phyloP scores from a whole-genome alignment of 106 monocot species.

The Platanthera zijinensis region DNA sequence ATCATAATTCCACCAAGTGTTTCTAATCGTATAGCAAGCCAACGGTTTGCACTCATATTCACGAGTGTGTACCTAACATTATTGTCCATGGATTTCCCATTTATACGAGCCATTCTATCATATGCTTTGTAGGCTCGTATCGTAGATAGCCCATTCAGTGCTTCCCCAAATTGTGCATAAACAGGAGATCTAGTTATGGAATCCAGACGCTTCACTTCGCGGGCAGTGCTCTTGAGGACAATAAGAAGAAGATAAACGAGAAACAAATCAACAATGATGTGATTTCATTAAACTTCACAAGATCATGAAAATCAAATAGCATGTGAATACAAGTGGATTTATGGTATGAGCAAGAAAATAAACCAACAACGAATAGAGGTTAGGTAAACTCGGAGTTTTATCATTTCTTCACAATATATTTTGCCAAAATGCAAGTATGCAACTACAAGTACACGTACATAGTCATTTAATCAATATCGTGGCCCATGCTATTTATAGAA shows the following conservation, averaged over 20 bases:
- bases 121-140: conserved; percentile 97
- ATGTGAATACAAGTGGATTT: neutral
- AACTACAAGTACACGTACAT: neutral
- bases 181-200: conserved; percentile 98
- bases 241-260: neutral
- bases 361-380: neutral
- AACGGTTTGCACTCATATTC: conserved; percentile 80
- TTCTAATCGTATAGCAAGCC: conserved; percentile 94
- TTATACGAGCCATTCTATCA: conserved; percentile 89
- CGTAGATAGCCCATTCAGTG: conserved; percentile 90
- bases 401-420: neutral
- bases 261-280: neutral
- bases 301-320: neutral
- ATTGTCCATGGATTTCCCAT: conserved; percentile 98
- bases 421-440: neutral
- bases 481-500: too few species aligned
- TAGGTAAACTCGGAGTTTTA: neutral
- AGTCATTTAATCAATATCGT: too few species aligned
- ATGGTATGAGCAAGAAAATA: neutral
- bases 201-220: conserved; percentile 95
- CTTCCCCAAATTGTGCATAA: conserved; percentile 99
- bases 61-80: conserved; percentile 94
- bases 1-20: conserved; percentile 90
- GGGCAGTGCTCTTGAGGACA: conserved; percentile 56
- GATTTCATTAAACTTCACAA: neutral